Conservation (phyloP, 768 basidiomycete genomes). For the Amanita molliuscula region DNA sequence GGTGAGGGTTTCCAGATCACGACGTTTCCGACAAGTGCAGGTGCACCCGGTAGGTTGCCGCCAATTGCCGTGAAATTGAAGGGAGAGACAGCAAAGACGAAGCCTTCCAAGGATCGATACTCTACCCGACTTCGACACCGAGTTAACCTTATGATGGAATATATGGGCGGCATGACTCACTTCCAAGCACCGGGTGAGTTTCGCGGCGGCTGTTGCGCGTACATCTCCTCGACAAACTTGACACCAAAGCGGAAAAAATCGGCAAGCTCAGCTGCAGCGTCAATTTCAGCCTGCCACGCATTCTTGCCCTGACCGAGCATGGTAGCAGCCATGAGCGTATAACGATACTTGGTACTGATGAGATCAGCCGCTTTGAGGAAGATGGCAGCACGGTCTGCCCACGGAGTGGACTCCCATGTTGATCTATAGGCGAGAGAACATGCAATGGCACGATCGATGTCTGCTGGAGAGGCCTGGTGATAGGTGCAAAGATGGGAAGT, state of each 20-base stretch:
- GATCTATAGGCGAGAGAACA: slow-evolving; percentile 80
- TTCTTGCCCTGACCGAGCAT: slow-evolving; percentile 99
- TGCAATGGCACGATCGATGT: slow-evolving; percentile 71
- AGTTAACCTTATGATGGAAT: neutral
- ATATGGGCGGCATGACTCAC: slow-evolving; percentile 36
- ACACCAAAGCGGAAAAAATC: slow-evolving; percentile 98
- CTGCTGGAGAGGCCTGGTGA: slow-evolving; percentile 77
- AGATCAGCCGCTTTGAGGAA: slow-evolving; percentile 98
- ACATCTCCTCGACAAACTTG: slow-evolving; percentile 93
- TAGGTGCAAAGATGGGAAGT: slow-evolving; percentile 73
- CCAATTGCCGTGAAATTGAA: slow-evolving; percentile 99
- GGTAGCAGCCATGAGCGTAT: slow-evolving; percentile 90
- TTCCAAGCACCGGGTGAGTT: slow-evolving; percentile 91
- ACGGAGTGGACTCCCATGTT: slow-evolving; percentile 91
- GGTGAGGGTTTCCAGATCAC: slow-evolving; percentile 98
- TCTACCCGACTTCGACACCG: slow-evolving; percentile 65
- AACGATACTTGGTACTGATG: slow-evolving; percentile 90
- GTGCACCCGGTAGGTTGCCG: slow-evolving; percentile 86
- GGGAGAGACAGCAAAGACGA: slow-evolving; percentile 94
- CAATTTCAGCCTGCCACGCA: slow-evolving; percentile 99
- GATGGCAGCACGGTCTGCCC: slow-evolving; percentile 95
- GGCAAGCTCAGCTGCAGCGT: slow-evolving; percentile 91
- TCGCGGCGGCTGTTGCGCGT: slow-evolving; percentile 79
- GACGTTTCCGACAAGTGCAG: slow-evolving; percentile 92
- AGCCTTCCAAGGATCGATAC: slow-evolving; percentile 96